A percentile compares a stretch with the other conserved stretches of the same genome.
phyloP scores from a whole-genome alignment of 1,284 basidiomycete species.

The Trichosporon faecale region DNA sequence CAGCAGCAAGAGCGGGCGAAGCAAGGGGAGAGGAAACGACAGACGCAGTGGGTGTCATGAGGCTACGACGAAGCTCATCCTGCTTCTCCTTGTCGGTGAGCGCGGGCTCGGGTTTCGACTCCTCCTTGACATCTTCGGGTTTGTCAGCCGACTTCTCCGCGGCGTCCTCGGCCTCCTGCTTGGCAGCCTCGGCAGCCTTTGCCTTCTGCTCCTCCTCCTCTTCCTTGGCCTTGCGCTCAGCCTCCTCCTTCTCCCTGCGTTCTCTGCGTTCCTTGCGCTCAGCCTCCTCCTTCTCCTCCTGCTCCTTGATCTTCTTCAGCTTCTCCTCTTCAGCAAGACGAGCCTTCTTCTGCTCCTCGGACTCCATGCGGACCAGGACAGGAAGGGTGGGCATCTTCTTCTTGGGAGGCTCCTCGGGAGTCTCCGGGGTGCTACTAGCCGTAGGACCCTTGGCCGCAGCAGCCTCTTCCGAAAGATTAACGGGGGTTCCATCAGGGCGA shows the following conservation, averaged over 20 bases:
- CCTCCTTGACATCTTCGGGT: slow-evolving; percentile 48
- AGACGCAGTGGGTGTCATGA: slow-evolving; percentile 34
- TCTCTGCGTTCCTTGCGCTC: slow-evolving; percentile 47
- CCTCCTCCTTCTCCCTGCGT: slow-evolving; percentile 33
- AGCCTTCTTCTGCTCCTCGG: slow-evolving; percentile 54
- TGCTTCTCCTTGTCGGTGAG: slow-evolving; percentile 32
- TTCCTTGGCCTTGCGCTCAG: slow-evolving; percentile 38
- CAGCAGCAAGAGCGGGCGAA: slow-evolving; percentile 45
- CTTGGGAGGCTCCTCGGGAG: slow-evolving; percentile 29
- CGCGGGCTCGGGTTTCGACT: slow-evolving; percentile 53
- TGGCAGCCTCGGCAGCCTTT: slow-evolving; percentile 56
- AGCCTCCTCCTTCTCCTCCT: slow-evolving; percentile 46
- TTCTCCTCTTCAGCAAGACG: slow-evolving; percentile 49
- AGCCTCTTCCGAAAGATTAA: slow-evolving; percentile 45
- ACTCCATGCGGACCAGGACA: slow-evolving; percentile 55
- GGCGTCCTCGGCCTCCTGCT: slow-evolving; percentile 51
- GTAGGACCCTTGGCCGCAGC: slow-evolving; percentile 32
- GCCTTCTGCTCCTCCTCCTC: slow-evolving; percentile 53
- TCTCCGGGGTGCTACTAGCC: slow-evolving; percentile 32
- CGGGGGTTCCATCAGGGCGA: slow-evolving; percentile 46
- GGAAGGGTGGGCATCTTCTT: slow-evolving; percentile 40
- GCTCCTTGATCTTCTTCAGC: slow-evolving; percentile 41
- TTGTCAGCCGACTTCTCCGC: slow-evolving; percentile 27
- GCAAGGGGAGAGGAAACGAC: slow-evolving; percentile 39
- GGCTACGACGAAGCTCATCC: slow-evolving; percentile 35